These are phyloP conservation scores for Casuarina equisetifolia DNA, from an alignment of 306 rosid species.

Conservation along the genomic window DNA sequence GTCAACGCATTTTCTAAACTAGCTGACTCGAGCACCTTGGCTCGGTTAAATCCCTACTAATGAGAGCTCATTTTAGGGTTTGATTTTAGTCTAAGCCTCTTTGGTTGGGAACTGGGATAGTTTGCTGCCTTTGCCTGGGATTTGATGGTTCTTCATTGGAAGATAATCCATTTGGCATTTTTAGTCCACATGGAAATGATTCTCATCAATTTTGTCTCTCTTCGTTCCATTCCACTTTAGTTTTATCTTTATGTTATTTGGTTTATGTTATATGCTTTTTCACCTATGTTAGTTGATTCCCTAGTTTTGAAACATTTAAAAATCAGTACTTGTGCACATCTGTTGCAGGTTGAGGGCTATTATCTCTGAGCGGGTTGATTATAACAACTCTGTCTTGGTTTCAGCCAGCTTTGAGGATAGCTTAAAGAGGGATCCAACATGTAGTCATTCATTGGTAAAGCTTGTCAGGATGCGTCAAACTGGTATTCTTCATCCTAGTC, in stretches of 20 bases:
- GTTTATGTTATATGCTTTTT: neutral
- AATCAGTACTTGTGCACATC: slow-evolving; percentile 11
- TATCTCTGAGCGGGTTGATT: slow-evolving; percentile 55
- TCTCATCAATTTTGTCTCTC: neutral
- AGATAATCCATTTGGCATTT: neutral
- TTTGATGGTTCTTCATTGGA: neutral
- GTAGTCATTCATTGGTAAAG: slow-evolving; percentile 59
- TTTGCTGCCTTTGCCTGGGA: slow-evolving; percentile 1
- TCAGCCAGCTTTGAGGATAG: slow-evolving; percentile 52
- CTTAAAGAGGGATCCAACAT: slow-evolving; percentile 77
- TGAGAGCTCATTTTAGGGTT: neutral
- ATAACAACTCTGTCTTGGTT: slow-evolving; percentile 38
- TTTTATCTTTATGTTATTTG: neutral
- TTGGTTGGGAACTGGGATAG: neutral
- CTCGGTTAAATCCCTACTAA: neutral
- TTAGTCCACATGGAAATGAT: neutral
- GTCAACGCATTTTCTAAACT: neutral
- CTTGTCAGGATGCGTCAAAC: slow-evolving; percentile 65
- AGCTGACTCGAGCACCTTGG: neutral
- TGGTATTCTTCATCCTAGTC: slow-evolving; percentile 47
- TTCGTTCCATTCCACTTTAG: neutral
- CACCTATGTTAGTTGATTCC: slow-evolving; percentile 7
- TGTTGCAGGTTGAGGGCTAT: slow-evolving; percentile 63
- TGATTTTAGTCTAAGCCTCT: neutral
- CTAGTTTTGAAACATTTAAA: slow-evolving; percentile 13